phyloP scores from a whole-genome alignment of 768 basidiomycete genomes.

The Cystobasidiopsis lactophilus region DNA sequence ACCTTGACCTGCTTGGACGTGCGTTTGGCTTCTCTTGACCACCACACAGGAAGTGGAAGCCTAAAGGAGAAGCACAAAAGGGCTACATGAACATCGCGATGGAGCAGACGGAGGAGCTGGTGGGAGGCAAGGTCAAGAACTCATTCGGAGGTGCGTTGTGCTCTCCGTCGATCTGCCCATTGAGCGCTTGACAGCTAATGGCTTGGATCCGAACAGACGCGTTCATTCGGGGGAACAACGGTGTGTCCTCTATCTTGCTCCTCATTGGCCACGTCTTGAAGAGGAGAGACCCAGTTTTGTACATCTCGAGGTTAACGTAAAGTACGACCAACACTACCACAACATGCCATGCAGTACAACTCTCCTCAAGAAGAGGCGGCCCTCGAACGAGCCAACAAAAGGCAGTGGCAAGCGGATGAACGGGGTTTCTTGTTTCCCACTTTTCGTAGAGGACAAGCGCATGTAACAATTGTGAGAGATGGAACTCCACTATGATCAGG shows the following conservation, averaged over 20 bases:
- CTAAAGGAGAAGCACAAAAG: neutral
- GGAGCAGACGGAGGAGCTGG: constrained; percentile 91
- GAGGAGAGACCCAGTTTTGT: constrained; percentile 35
- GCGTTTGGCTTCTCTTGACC: neutral
- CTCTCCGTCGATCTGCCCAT: constrained; percentile 43
- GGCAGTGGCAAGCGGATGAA: no score
- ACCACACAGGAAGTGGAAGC: no score
- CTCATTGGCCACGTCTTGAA: constrained; percentile 2
- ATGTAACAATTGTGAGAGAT: no score
- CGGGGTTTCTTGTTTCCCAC: no score
- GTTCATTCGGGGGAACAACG: constrained; percentile 86
- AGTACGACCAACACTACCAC: no score
- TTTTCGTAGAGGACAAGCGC: no score
- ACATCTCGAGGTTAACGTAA: constrained; percentile 42
- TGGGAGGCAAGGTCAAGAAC: constrained; percentile 65
- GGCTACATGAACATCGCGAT: constrained; percentile 93
- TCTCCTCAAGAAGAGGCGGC: no score
- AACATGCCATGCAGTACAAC: no score
- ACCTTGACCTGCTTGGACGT: constrained; percentile 86
- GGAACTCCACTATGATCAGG: no score
- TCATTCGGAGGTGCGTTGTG: constrained; percentile 6
- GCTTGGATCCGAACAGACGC: constrained; percentile 30
- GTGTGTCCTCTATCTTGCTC: constrained; percentile 25
- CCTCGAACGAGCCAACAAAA: no score
- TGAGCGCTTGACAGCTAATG: no score